Evolutionary conservation across 768 basidiomycete genomes (phyloP).

Genomic region (Daedaleopsis sinensis): DNA sequence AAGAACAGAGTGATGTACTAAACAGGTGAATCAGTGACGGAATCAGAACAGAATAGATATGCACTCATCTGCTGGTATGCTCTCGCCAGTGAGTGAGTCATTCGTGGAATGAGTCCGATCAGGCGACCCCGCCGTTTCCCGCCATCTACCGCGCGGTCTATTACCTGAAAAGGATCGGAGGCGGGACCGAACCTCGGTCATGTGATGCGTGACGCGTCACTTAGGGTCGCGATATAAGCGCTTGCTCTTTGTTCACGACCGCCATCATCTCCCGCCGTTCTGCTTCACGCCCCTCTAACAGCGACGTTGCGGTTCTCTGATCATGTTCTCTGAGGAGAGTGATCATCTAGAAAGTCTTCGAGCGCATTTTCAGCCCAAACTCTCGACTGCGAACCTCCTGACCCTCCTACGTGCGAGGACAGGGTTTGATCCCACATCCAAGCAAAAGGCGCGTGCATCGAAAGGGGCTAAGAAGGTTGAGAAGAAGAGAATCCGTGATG

Average conservation of each 20-base stretch:
- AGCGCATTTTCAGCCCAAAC: neutral
- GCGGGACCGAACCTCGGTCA: neutral
- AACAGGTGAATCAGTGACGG: too few relatives aligned
- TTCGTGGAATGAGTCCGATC: too few relatives aligned
- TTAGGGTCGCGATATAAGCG: neutral
- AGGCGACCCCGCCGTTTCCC: too few relatives aligned
- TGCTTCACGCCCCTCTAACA: neutral
- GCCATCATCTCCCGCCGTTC: constrained; percentile 3
- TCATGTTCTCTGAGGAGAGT: constrained; percentile 12
- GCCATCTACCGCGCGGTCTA: too few relatives aligned
- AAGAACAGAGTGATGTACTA: too few relatives aligned
- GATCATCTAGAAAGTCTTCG: constrained; percentile 11
- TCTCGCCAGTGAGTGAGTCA: too few relatives aligned
- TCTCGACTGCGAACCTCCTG: neutral
- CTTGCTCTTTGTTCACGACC: neutral
- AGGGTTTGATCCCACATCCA: neutral
- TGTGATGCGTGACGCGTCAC: constrained; percentile 13
- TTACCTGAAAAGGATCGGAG: too few relatives aligned
- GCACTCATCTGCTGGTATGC: too few relatives aligned
- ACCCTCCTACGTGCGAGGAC: neutral
- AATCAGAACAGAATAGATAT: too few relatives aligned
- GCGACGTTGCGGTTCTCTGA: neutral
- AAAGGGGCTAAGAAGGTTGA: neutral
- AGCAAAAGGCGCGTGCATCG: too few relatives aligned
- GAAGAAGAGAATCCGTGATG: constrained; percentile 6